Base-by-base conservation (phyloP, 805 yeast genomes). In the Candida ovalis region DNA sequence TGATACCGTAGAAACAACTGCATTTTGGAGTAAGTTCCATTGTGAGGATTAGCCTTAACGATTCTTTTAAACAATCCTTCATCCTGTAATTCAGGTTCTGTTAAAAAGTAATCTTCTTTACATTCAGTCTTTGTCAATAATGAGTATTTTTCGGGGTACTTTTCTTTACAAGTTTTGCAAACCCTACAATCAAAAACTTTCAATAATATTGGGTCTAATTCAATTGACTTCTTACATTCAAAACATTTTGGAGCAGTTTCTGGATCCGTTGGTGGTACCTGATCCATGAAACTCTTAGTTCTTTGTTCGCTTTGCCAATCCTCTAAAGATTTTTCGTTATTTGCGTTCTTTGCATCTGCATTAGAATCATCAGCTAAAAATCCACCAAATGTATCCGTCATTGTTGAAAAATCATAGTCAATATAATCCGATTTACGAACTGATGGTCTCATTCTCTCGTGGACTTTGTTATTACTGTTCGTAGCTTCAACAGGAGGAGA, bases 61-160 rank as follows among this genome's bases (percentile, higher is more conserved):
- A 92, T 70, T 52, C 94, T 79, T 10, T 85, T 85, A 50, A 94
- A 72, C 22, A 91, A 67, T 1, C 65, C 72, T 5, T 67, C 68
- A 63, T 94, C 99, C 45, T 79, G 76, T 39, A 94, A 73, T 63
- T 94, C 99, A 0, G 97, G 94, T 43, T 94, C 99, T 0, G 99
- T 94, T 25, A 94, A 66, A 38, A 94, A 76, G 64, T 94, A 94
- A 68, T 94, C 99, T 57, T 87, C 92, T 37, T 82, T 79, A 65
- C 97, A 90, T 67, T 94, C 99, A 0, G 99, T 94, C 68, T 94
- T 94, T 7, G 99, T 94, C 44, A 94, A 68, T 19, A 94, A 67
- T 0, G 98, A 80, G 64, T 92, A 94, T 60, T 94, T 94, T 36
- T 94, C 96, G 0, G 97, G 96, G 21, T 69, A 68, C 49, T 75